Evolutionary conservation across 768 basidiomycete species (phyloP), one percentile per base, ranked within the genome.

Genomic region (Lactifluus rugatus): DNA sequence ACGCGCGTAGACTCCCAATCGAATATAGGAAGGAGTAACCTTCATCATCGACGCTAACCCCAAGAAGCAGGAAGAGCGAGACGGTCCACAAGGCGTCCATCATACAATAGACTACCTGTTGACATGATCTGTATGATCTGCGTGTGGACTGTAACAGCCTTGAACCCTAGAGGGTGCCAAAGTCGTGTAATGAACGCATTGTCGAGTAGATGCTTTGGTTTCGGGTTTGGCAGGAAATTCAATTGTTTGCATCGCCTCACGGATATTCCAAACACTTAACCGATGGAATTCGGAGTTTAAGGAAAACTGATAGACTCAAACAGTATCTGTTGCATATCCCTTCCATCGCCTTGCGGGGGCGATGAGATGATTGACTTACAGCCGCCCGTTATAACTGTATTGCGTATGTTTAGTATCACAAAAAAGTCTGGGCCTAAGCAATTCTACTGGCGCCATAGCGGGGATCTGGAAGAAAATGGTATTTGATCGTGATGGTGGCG

Each of bases 31-130:
- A 39, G 31, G 17, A 52, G 52, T 19, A 41, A 31, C 28, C 3
- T 45, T 52, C 42, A 2, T 53, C 62, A 41, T 56, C 56, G 48
- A 61, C 53, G 41, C 37, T 46, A 32, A 58, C 45, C 47, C 36
- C 52, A 49, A 28, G 19, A 21, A 59, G 48, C 21, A 54, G 31
- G 44, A 42, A 39, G 45, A 32, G 21, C 11, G 26, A 46, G 10
- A 47, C 8, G 13, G 21, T 10, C 25, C 46, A 21, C 21, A 26
- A 17, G 14, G 25, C 26, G 21, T 55, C 34, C 1, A 31, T 31
- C 28, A 31, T 25, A 55, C 54, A n/a, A 51, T 42, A 42, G 52
- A n/a, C 26, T 41, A 19, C 39, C 46, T 19, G 45, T 44, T 31
- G n/a, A 46, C 34, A 41, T 16, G 42, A 23, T 14, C 34, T 34